A percentile compares a stretch with the other conserved stretches of the same genome.
Evolutionary conservation across 352 stramenopile genomes (phyloP).

Genomic region (Pythium brachiatum): DNA sequence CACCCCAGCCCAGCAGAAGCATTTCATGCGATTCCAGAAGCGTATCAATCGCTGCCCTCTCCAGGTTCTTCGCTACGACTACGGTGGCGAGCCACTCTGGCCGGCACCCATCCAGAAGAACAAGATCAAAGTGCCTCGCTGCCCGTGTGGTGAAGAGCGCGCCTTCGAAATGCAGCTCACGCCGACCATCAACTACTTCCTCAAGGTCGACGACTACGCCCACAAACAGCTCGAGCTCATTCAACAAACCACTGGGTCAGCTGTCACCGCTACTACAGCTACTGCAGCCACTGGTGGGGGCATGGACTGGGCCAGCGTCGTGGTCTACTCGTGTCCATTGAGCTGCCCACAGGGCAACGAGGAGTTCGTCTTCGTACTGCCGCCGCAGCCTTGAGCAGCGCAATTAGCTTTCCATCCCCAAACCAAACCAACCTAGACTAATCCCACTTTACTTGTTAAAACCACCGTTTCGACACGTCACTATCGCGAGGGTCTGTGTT

Average conservation of each 20-base stretch:
- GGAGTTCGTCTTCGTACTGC: slow-evolving; percentile 71
- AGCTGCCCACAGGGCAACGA: slow-evolving; percentile 63
- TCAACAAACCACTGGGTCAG: not conserved
- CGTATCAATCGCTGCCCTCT: slow-evolving; percentile 72
- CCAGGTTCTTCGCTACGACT: slow-evolving; percentile 84
- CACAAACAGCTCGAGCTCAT: slow-evolving; percentile 14
- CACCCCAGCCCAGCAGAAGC: slow-evolving; percentile 63
- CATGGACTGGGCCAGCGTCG: slow-evolving; percentile 82
- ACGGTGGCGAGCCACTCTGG: slow-evolving; percentile 81
- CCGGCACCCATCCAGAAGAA: slow-evolving; percentile 39
- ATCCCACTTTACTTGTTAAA: not conserved
- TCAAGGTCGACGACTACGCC: slow-evolving; percentile 75
- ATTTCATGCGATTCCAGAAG: slow-evolving; percentile 87
- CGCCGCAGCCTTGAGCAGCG: slow-evolving; percentile 16
- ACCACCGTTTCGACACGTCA: not conserved
- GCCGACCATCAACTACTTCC: slow-evolving; percentile 85
- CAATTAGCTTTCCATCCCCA: not conserved
- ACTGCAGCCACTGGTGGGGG: slow-evolving; percentile 31
- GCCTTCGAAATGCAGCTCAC: slow-evolving; percentile 81
- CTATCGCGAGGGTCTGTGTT: slow-evolving; percentile 2
- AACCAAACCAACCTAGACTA: not conserved
- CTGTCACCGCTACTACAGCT: not conserved
- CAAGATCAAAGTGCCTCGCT: slow-evolving; percentile 49
- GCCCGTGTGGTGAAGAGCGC: slow-evolving; percentile 58
- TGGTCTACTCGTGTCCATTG: slow-evolving; percentile 72